Conservation (phyloP, 306 rosid genomes). For the Quillaja saponaria region DNA sequence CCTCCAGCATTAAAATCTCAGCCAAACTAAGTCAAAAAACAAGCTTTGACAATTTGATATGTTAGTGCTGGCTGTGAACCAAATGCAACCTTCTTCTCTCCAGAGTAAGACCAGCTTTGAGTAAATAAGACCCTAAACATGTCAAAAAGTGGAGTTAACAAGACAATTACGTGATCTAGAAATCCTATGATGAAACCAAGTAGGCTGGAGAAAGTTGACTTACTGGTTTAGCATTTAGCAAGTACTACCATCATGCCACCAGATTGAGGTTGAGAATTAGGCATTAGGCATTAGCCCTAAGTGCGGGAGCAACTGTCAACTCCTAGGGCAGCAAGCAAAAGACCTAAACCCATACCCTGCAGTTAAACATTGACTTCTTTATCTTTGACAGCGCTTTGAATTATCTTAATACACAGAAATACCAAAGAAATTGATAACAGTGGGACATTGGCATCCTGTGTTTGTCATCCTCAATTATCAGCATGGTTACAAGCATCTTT, state of each 20-base stretch:
- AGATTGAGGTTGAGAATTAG: conserved; percentile 67
- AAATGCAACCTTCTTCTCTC: conserved; percentile 42
- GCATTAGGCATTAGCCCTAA: no score
- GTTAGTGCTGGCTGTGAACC: conserved; percentile 29
- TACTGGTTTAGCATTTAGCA: conserved; percentile 63
- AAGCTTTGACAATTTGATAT: conserved; percentile 10
- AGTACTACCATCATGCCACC: conserved; percentile 72
- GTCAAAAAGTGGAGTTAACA: conserved; percentile 43
- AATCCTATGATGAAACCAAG: conserved; percentile 55
- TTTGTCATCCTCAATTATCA: conserved; percentile 28
- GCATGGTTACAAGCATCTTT: conserved; percentile 32
- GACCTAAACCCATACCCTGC: conserved; percentile 93
- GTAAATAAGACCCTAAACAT: conserved; percentile 42
- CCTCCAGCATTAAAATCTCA: conserved; percentile 10
- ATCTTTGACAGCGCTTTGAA: conserved; percentile 46
- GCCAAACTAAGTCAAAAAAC: conserved; percentile 3
- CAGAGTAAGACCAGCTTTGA: conserved; percentile 31
- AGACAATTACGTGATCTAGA: conserved; percentile 46
- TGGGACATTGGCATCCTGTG: conserved; percentile 37
- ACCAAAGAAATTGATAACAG: conserved; percentile 38
- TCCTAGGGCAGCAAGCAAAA: conserved; percentile 86
- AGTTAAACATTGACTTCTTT: conserved; percentile 68
- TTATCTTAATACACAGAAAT: conserved; percentile 37
- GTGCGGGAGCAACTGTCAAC: conserved; percentile 70
- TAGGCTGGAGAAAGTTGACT: conserved; percentile 63